Evolutionary conservation across 306 rosid genomes (phyloP), one percentile per base, ranked within the genome.

Genomic region (Acacia crassicarpa): DNA sequence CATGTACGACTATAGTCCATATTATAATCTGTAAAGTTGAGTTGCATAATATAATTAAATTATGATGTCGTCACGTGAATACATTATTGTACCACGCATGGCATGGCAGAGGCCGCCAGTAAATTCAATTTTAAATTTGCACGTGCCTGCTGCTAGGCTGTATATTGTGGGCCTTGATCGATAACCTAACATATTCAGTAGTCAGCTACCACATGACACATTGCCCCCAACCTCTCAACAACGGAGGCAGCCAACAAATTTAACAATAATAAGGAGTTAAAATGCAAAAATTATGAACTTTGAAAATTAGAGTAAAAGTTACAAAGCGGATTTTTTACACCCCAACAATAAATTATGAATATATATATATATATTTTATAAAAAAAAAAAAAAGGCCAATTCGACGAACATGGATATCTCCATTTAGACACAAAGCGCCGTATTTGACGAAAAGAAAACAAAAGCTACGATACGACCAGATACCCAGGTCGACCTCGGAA

Each of bases 101-200:
- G 56, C 75, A 70, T 43, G 33, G 54, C 27, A 41, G 32, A 4
- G 53, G 8, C 23, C 61, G 13, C 40, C 69, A 69, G 54, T 48
- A 3, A 65, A 75, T 80, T 49, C 22, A 51, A 61, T 62, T 12
- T 51, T 68, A 68, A 66, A 53, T 32, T 4, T 67, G 51, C 75
- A 75, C 68, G 74, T 79, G 67, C 79, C 22, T 27, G 75, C 22
- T n/a, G 75, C 81, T 51, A 70, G 63, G 59, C 82, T 61, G 77
- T 66, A 79, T 70, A 80, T 2, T 46, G 33, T 43, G 82, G 79
- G 14, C 17, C 75, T 45, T 32, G 20, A 23, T 23, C 12, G 10
- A 58, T 23, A 77, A 51, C 20, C 63, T 38, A 70, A 8, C 16
- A 19, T 38, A 53, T 1, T 1, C 20, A 61, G 20, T 3, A 74